phyloP scores from a whole-genome alignment of 2,329 filamentous ascomycete species.

The Neofusicoccum kwambonambiense region DNA sequence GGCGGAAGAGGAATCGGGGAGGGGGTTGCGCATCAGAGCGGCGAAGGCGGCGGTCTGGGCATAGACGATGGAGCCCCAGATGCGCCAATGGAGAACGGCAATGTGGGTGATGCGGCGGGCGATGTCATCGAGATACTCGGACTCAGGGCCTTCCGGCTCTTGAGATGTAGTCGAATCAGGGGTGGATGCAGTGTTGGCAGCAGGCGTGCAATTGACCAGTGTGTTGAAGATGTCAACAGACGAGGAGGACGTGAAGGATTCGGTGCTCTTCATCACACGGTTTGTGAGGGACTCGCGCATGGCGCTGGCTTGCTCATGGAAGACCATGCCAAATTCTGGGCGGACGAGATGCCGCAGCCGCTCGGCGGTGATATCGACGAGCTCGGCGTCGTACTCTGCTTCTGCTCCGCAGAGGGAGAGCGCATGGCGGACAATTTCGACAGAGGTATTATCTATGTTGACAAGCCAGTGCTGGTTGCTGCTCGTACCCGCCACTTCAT shows the following conservation, averaged over 20 bases:
- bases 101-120: slow-evolving; percentile 79
- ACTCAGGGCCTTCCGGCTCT: slow-evolving; percentile 17
- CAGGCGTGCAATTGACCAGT: slow-evolving; percentile 30
- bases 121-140: slow-evolving; percentile 59
- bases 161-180: not conserved
- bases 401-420: slow-evolving; percentile 33
- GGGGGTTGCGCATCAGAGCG: slow-evolving; percentile 11
- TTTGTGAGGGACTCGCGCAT: slow-evolving; percentile 28
- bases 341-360: slow-evolving; percentile 36
- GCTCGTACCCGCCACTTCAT: slow-evolving; percentile 21
- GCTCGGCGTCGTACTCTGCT: slow-evolving; percentile 31
- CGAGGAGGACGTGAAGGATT: slow-evolving; percentile 36
- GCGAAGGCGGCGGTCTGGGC: slow-evolving; percentile 20
- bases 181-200: not conserved
- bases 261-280: slow-evolving; percentile 28
- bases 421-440: slow-evolving; percentile 46
- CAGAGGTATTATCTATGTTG: slow-evolving; percentile 44
- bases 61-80: slow-evolving; percentile 80
- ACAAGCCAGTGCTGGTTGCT: slow-evolving; percentile 38
- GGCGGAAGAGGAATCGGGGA: not conserved
- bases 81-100: slow-evolving; percentile 81
- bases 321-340: slow-evolving; percentile 24
- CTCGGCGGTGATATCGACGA: slow-evolving; percentile 35
- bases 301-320: slow-evolving; percentile 33
- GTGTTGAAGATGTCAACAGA: slow-evolving; percentile 46